phyloP scores from a whole-genome alignment of 139 green algal genomes.

The Chlorella sp. region DNA sequence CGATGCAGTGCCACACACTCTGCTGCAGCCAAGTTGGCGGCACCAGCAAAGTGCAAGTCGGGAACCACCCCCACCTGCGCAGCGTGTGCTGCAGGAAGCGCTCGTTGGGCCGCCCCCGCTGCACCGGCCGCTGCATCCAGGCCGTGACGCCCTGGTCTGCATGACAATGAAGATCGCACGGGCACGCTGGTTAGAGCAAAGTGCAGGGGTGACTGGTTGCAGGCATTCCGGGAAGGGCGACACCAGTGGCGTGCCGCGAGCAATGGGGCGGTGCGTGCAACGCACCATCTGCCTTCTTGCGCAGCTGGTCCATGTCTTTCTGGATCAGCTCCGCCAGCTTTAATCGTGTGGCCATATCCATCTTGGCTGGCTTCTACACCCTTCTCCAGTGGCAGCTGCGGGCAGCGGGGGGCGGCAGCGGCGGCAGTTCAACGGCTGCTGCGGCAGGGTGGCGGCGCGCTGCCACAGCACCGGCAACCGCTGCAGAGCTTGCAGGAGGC shows the following conservation, averaged over 20 bases:
- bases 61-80: not conserved
- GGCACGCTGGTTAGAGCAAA: not conserved
- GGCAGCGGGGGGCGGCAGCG: too few species aligned
- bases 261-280: not conserved
- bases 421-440: too few species aligned
- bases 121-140: conserved; percentile 46
- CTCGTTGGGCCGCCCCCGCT: conserved; percentile 71
- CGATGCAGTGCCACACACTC: too few species aligned
- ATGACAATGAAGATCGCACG: not conserved
- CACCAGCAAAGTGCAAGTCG: too few species aligned
- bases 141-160: conserved; percentile 65
- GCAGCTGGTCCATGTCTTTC: conserved; percentile 34
- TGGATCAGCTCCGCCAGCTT: conserved; percentile 36
- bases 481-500: too few species aligned
- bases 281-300: conserved; percentile 32
- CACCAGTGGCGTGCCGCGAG: not conserved
- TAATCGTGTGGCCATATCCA: conserved; percentile 13
- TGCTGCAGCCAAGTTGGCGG: too few species aligned
- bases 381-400: too few species aligned
- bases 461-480: too few species aligned
- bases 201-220: not conserved
- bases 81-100: conserved; percentile 76
- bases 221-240: not conserved
- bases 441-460: too few species aligned
- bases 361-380: not conserved